Conservation (phyloP, 2,329 filamentous ascomycete genomes). For the Diaporthe australafricana region DNA sequence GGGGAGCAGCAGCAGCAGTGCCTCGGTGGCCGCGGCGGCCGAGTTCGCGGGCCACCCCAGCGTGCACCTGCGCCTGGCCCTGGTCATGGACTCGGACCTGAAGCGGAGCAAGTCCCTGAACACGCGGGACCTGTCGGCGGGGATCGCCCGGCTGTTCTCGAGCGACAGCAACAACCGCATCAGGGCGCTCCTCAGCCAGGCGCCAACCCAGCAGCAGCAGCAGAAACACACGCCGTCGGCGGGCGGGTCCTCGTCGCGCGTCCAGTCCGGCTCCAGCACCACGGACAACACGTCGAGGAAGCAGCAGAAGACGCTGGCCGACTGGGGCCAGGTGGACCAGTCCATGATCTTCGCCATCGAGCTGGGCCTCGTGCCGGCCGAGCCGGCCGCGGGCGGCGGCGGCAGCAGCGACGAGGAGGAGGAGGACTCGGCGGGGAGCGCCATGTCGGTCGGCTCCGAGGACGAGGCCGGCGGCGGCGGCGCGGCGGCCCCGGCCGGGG, state of each 20-base stretch:
- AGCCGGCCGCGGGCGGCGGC: background rate
- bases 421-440: background rate
- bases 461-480: slow-evolving; percentile 40
- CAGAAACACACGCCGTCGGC: slow-evolving; percentile 5
- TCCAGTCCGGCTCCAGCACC: background rate
- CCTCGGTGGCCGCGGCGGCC: slow-evolving; percentile 36
- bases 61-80: slow-evolving; percentile 55
- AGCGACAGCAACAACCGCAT: slow-evolving; percentile 11
- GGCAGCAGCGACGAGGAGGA: background rate
- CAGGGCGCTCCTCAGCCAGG: slow-evolving; percentile 7
- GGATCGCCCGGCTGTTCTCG: slow-evolving; percentile 40
- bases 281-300: slow-evolving; percentile 7
- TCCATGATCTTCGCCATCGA: slow-evolving; percentile 30
- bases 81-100: slow-evolving; percentile 57
- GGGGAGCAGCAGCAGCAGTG: background rate
- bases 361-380: slow-evolving; percentile 27
- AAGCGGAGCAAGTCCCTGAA: slow-evolving; percentile 54
- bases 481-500: slow-evolving; percentile 24
- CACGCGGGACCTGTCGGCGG: slow-evolving; percentile 55
- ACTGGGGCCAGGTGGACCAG: slow-evolving; percentile 32
- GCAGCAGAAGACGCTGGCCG: slow-evolving; percentile 7
- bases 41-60: slow-evolving; percentile 51
- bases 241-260: background rate
- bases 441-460: slow-evolving; percentile 34
- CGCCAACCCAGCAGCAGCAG: background rate